Conservation (phyloP, 2,329 filamentous ascomycete species). For the Trichoderma harzianum region DNA sequence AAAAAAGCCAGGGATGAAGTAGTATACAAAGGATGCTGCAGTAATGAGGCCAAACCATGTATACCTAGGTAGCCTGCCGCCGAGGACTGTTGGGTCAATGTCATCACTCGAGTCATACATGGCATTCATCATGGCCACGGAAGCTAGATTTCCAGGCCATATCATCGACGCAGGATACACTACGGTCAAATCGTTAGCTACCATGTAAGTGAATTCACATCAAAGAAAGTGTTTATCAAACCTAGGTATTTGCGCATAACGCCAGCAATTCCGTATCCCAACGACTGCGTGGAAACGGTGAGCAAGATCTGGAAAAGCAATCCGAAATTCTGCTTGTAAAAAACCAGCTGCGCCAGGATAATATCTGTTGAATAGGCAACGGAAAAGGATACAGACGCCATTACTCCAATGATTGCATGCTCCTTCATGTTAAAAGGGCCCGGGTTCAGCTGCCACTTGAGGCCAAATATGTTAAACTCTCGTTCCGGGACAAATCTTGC, state of each 20-base stretch:
- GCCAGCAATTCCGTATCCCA: conserved; percentile 67
- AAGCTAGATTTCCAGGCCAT: conserved; percentile 66
- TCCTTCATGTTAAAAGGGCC: conserved; percentile 70
- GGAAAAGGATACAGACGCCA: conserved; percentile 68
- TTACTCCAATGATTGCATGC: conserved; percentile 64
- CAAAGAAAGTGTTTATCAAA: conserved; percentile 27
- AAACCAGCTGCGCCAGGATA: conserved; percentile 66
- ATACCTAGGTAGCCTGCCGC: conserved; percentile 64
- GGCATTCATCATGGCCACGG: conserved; percentile 65
- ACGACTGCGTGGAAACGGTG: conserved; percentile 64
- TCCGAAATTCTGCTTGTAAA: conserved; percentile 69
- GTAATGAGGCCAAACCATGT: conserved; percentile 61
- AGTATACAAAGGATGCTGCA: conserved; percentile 58
- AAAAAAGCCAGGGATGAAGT: conserved; percentile 67
- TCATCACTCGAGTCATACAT: conserved; percentile 62
- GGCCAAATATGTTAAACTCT: conserved; percentile 50
- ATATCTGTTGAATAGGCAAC: conserved; percentile 73
- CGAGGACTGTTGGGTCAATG: conserved; percentile 51
- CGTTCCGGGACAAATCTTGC: conserved; percentile 51
- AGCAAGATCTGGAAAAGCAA: conserved; percentile 64
- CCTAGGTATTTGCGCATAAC: conserved; percentile 63
- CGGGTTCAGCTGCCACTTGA: conserved; percentile 58
- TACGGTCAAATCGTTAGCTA: conserved; percentile 23
- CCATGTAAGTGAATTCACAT: background rate
- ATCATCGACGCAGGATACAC: conserved; percentile 69